Evolutionary conservation across 306 rosid species (phyloP), one percentile per base, ranked within the genome.

Genomic region (Bauhinia variegata): DNA sequence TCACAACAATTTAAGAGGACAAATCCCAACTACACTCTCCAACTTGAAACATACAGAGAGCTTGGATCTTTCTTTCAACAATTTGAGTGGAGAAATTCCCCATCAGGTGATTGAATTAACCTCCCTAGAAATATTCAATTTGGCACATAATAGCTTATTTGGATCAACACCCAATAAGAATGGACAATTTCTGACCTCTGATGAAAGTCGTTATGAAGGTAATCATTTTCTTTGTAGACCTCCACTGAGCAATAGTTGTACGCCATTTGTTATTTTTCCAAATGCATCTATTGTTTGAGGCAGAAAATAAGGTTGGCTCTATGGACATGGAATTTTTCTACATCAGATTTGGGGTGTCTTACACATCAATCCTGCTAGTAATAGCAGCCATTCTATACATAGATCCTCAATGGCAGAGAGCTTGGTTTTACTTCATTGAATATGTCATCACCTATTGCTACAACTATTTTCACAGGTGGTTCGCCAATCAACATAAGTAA

Each of bases 171-270:
- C 56, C 8, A 32, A 63, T 0, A 13, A 8, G 7, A 63, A 60
- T 10, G 48, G 10, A 16, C 65, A 37, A 18, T 59, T 59, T 11
- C 6, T 18, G 5, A 59, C 65, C 32, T 59, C 38, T 11, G 33
- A 59, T 8, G 32, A 34, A 9, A 59, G 33, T 5, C 15, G 46
- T 57, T 59, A 59, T 10, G 48, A 59, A 14, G 48, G 10, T 0
- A 59, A 59, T 37, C 64, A 33, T 38, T 6, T 59, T 59, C 1
- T 59, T 1, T 36, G 32, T 59, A 34, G 65, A 59, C 14, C 49
- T 59, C 48, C 64, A 59, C 17, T 59, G 28, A 12, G 13, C 5
- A 12, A 59, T 4, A 7, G 30, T 10, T 11, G 34, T 16, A 38
- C 0, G 4, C 7, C 0, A 9, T 32, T 2, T 34, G n/a, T 3